phyloP scores from a whole-genome alignment of 805 yeast species.

The Saccharomycopsis vini region DNA sequence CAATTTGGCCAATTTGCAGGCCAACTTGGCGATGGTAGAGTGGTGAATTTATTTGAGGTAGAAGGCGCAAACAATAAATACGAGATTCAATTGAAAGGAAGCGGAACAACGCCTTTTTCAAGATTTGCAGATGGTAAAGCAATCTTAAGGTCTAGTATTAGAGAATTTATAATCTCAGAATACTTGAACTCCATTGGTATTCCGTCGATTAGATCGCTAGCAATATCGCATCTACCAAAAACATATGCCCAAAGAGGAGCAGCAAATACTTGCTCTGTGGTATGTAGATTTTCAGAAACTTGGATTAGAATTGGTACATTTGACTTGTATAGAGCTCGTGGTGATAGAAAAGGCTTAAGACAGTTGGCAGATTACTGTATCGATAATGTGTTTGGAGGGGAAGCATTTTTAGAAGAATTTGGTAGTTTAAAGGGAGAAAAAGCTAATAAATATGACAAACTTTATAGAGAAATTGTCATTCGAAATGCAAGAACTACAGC shows the following conservation, averaged over 20 bases:
- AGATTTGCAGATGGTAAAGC: slow-evolving; percentile 98
- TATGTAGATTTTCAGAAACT: slow-evolving; percentile 70
- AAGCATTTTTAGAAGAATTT: slow-evolving; percentile 21
- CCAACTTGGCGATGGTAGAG: slow-evolving; percentile 94
- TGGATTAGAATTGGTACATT: slow-evolving; percentile 89
- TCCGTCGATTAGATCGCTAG: slow-evolving; percentile 78
- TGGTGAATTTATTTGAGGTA: slow-evolving; percentile 68
- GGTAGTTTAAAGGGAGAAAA: slow-evolving; percentile 15
- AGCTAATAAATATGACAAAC: slow-evolving; percentile 42
- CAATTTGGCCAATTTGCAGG: slow-evolving; percentile 97
- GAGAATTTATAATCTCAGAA: slow-evolving; percentile 84
- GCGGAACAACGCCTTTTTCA: slow-evolving; percentile 86
- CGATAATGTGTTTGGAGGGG: slow-evolving; percentile 37
- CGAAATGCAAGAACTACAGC: slow-evolving; percentile 74
- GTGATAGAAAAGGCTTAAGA: slow-evolving; percentile 55
- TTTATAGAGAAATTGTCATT: slow-evolving; percentile 63
- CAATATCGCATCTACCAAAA: slow-evolving; percentile 62
- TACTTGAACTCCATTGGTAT: slow-evolving; percentile 71
- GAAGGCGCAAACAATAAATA: slow-evolving; percentile 35
- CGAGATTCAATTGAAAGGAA: slow-evolving; percentile 82
- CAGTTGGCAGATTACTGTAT: slow-evolving; percentile 66
- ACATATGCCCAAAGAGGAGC: slow-evolving; percentile 68
- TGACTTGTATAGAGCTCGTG: slow-evolving; percentile 69
- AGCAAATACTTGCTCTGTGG: slow-evolving; percentile 73
- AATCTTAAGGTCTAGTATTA: slow-evolving; percentile 73